A percentile compares a stretch with the other conserved stretches of the same genome.
phyloP scores from a whole-genome alignment of 495 filamentous ascomycete species.

The Pyronema domesticum region DNA sequence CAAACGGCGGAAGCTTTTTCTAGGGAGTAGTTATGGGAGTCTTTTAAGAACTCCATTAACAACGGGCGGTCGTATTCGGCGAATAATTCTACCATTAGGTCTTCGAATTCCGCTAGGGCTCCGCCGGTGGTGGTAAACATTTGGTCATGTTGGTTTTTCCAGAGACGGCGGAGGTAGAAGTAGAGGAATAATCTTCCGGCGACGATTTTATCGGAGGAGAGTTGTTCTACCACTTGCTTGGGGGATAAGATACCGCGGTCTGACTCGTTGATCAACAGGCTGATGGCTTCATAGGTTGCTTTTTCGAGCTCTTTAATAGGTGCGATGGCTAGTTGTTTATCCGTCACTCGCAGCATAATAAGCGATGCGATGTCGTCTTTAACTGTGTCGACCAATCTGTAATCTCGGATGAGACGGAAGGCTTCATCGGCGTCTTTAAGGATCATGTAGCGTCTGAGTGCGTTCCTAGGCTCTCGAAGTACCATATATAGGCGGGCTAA shows the following conservation, averaged over 20 bases:
- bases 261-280: constrained; percentile 75
- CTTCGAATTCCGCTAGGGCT: constrained; percentile 63
- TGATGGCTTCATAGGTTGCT: constrained; percentile 60
- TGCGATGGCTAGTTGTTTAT: constrained; percentile 48
- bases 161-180: constrained; percentile 77
- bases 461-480: constrained; percentile 60
- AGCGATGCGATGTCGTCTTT: constrained; percentile 78
- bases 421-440: constrained; percentile 81
- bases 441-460: constrained; percentile 70
- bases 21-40: constrained; percentile 65
- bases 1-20: constrained; percentile 66
- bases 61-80: constrained; percentile 61
- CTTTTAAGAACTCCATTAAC: constrained; percentile 72
- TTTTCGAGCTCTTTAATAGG: constrained; percentile 54
- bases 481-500: constrained; percentile 70
- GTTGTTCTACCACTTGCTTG: constrained; percentile 55
- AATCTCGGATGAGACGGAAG: constrained; percentile 66
- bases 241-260: constrained; percentile 72
- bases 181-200: constrained; percentile 52
- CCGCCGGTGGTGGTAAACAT: constrained; percentile 23
- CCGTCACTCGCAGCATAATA: constrained; percentile 66
- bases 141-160: constrained; percentile 28
- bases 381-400: constrained; percentile 68
- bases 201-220: constrained; percentile 32
- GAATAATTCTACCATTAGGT: constrained; percentile 70